Base-by-base conservation (phyloP, 306 rosid genomes). In the Medicago arabica region DNA sequence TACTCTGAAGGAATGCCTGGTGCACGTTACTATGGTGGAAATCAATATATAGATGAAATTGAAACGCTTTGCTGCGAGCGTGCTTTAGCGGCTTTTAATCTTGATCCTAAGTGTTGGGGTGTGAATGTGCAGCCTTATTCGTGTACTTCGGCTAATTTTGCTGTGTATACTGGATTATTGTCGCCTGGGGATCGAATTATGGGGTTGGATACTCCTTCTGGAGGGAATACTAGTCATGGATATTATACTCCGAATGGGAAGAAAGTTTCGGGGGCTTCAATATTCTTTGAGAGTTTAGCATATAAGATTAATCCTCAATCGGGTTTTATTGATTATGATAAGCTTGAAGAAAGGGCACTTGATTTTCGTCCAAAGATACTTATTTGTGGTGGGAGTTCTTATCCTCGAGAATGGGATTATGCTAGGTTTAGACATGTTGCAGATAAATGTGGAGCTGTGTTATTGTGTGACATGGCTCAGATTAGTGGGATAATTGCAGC, bases 351-450 rank as follows among this genome's bases (percentile, higher is more conserved):
- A 68, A 86, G 96, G 83, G 98, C 95, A 7, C 86, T 94, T 41
- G 97, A 94, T 86, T 92, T 90, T 81, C 96, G 98, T 44, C 98
- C 98, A n/a, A 94, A 88, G 86, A 90, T 94, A 85, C 91, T 94
- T 57, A 92, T 94, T 66, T 94, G 96, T 73, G 98, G 98, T 8
- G 98, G 98, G 18, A 92, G 98, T 54, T 92, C 98, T 0, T 92
- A 94, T 67, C 95, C 98, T 71, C 85, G 98, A 39, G 98, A 94
- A 75, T 90, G 92, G 95, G 98, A 94, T 76, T 94, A 94, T 25
- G 88, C 92, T 0, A 90, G 95, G 82, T 92, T 94, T 87, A 84
- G 98, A 85, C 93, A 83, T 64, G 85, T 94, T 83, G 93, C 98
- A 0, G 97, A 92, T 76, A 94, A 90, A 74, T 92, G 98, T 69